Percentiles rank a stretch among this genome's conserved stretches.
phyloP scores from a whole-genome alignment of 1,284 basidiomycete species.

The Mycena sp. region DNA sequence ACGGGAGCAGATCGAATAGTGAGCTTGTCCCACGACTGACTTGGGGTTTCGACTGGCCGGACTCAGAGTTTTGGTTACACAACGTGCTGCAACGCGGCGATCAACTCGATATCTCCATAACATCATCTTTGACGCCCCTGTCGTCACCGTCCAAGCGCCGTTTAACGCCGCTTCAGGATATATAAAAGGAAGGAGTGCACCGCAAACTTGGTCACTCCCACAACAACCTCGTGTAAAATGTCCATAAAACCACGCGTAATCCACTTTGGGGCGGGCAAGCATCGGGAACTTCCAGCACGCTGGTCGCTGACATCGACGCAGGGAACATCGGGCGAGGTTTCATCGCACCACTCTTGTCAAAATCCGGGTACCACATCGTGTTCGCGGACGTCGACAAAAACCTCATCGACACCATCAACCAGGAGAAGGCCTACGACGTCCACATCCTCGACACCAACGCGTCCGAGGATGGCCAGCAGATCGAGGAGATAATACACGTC shows the following conservation, averaged over 20 bases:
- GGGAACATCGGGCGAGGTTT: constrained; percentile 55
- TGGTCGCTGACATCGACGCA: constrained; percentile 45
- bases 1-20: too few relatives aligned
- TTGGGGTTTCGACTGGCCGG: too few relatives aligned
- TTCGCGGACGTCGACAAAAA: constrained; percentile 38
- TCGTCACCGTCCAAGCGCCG: too few relatives aligned
- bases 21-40: too few relatives aligned
- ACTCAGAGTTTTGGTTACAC: too few relatives aligned
- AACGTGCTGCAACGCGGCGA: too few relatives aligned
- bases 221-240: constrained; percentile 14
- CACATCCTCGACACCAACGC: constrained; percentile 34
- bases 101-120: too few relatives aligned
- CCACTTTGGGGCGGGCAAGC: constrained; percentile 28
- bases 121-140: too few relatives aligned
- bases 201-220: too few relatives aligned
- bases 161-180: too few relatives aligned
- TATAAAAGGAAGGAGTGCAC: too few relatives aligned
- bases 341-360: constrained; percentile 50
- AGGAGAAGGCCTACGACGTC: constrained; percentile 33
- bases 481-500: constrained; percentile 34
- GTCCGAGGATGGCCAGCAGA: constrained; percentile 21
- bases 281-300: background rate
- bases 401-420: constrained; percentile 37
- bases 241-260: constrained; percentile 27
- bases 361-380: constrained; percentile 50